Evolutionary conservation across 257 asterid genomes (phyloP).

Genomic region (Fraxinus americana): DNA sequence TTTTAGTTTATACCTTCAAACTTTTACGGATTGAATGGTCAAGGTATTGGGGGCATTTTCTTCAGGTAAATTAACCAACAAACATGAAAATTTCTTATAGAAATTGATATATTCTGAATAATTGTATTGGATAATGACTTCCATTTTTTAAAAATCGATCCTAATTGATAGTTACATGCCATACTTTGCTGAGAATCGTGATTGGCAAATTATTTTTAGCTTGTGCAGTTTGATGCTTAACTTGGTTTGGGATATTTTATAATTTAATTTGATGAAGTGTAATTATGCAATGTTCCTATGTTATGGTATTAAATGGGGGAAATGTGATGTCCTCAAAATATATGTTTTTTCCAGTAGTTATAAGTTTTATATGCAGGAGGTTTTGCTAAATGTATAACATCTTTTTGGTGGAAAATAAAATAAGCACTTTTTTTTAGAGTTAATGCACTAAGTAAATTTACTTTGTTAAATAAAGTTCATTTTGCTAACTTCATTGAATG

Average conservation of each 20-base stretch:
- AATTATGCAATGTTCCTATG: background rate
- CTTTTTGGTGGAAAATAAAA: background rate
- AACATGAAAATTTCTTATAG: constrained; percentile 20
- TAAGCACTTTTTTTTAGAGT: background rate
- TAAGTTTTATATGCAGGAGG: background rate
- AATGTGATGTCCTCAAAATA: no score
- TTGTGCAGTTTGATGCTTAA: background rate
- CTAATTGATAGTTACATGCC: constrained; percentile 1
- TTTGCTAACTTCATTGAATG: no score
- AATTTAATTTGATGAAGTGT: background rate
- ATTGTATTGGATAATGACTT: constrained; percentile 19
- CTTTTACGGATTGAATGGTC: constrained; percentile 10
- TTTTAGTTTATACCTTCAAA: constrained; percentile 10
- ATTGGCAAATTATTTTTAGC: background rate
- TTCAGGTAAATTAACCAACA: constrained; percentile 28
- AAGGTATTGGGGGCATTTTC: constrained; percentile 23
- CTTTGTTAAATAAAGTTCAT: no score
- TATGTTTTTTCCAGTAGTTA: background rate
- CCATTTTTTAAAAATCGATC: constrained; percentile 14
- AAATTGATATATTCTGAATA: constrained; percentile 35
- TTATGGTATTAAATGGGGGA: background rate
- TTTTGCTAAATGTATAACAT: background rate
- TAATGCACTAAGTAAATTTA: background rate
- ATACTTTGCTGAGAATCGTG: background rate
- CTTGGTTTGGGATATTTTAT: background rate